These are phyloP conservation scores for Solanum pimpinellifolium DNA, from an alignment of 257 asterid genomes.

Conservation along the genomic window DNA sequence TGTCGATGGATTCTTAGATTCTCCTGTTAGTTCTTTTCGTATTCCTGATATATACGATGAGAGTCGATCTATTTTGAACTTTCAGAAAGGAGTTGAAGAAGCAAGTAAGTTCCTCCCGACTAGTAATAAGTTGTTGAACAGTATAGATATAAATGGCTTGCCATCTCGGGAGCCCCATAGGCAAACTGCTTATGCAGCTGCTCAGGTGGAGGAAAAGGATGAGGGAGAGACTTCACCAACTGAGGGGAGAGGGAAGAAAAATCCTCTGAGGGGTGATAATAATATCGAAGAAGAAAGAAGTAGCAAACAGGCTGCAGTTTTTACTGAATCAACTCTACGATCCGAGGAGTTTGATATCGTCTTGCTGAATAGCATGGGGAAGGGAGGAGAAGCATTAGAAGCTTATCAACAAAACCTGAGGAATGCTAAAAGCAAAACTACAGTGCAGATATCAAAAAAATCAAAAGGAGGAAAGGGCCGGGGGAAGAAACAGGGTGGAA, in stretches of 20 bases:
- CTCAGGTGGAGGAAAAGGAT: constrained; percentile 3
- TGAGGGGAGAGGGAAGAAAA: constrained; percentile 31
- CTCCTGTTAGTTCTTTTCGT: constrained; percentile 38
- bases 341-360: constrained; percentile 26
- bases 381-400: constrained; percentile 19
- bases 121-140: constrained; percentile 12
- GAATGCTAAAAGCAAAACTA: constrained; percentile 11
- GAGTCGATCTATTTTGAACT: constrained; percentile 33
- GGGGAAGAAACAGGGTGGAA: constrained; percentile 30
- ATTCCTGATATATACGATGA: constrained; percentile 21
- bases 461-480: constrained; percentile 20
- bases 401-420: constrained; percentile 23
- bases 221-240: constrained; percentile 11
- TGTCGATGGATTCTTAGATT: constrained; percentile 29
- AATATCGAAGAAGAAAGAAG: constrained; percentile 37
- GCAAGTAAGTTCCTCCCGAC: constrained; percentile 42
- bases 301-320: constrained; percentile 29
- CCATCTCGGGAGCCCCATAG: constrained; percentile 1
- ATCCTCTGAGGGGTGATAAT: constrained; percentile 15
- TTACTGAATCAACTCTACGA: constrained; percentile 6
- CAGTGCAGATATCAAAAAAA: constrained; percentile 12
- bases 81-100: constrained; percentile 45
- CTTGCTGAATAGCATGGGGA: constrained; percentile 33
- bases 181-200: neutral
- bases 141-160: neutral